Evolutionary conservation across 768 basidiomycete species (phyloP), one percentile per base, ranked within the genome.

Genomic region (Suillus occidentalis): DNA sequence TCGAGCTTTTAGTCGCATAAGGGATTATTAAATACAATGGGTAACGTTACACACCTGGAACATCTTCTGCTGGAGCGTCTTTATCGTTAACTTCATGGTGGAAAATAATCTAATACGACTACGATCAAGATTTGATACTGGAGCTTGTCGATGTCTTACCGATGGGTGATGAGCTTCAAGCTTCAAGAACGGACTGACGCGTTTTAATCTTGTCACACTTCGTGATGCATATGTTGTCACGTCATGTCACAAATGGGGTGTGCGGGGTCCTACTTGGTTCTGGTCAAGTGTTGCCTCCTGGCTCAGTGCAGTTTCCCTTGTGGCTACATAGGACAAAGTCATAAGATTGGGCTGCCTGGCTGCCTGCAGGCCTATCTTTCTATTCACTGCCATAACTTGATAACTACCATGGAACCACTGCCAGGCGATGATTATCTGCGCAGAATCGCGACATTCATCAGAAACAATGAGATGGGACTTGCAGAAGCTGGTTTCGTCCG

Each of bases 61-160:
- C 68, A 92, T 85, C 82, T 95, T 96, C 76, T 97, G 94, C 78
- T 95, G 91, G 16, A 96, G 86, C 1, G 96, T 98, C 81, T 98
- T 99, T 73, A 99, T 82, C 34, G 94, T 97, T 78, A 99, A 85
- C 86, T 94, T 94, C 90, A 95, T 92, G 76, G 75, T 84, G 79
- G 71, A 61, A 62, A 42, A 36, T 56, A 40, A 53, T 64, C 43
- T 61, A 61, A 65, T 62, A 60, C 39, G 37, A 57, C 36, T 28
- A 47, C 50, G 45, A 39, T 65, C n/a, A 58, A 16, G 6, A 45
- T 28, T 31, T 37, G 9, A 18, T 39, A 25, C 22, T 39, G 7
- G 43, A 36, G 72, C 59, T 65, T 63, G 66, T 50, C 13, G 70
- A 61, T 42, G 53, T 69, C 72, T 65, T 65, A 72, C 20, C 70